Evolutionary conservation across 2,329 filamentous ascomycete species (phyloP), one percentile per base, ranked within the genome.

Genomic region (Mollisia scopiformis): DNA sequence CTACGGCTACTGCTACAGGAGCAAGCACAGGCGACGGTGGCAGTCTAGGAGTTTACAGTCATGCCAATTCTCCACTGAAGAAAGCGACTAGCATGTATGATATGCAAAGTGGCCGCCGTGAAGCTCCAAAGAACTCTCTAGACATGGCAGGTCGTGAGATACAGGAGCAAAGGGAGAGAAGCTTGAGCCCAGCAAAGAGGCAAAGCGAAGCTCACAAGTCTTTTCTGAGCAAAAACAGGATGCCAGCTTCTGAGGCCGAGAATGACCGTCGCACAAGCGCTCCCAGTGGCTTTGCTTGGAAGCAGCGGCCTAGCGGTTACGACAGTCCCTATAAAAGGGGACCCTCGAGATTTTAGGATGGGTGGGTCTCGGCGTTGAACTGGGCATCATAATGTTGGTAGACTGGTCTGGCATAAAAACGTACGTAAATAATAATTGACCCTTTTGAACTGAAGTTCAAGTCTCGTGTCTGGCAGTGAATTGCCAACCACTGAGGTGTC

Each of bases 51-150:
- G 83, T 96, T 1, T 93, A 88, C 74, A 89, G 84, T 6, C 92
- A 96, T 73, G 87, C 88, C 6, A 90, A 88, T 41, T 96, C 92
- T 11, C 94, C 94, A 0, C 75, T 98, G 13, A 89, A 92, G 69
- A 97, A 96, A 74, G 83, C 90, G 1, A 79, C 79, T 14, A 86
- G 86, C 80, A 68, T 91, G 78, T 75, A 85, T 75, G 75, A 90
- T 59, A 79, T 86, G 46, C 78, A 80, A 67, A 75, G 70, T 54
- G 71, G 67, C 14, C 75, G 71, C 10, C 75, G 76, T 25, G 71
- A 73, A 7, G 83, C 83, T 37, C 85, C 85, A 1, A 79, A 82
- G 46, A 88, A 87, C 68, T 86, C 84, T 3, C 79, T 82, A 41
- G 85, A 88, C 69, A 85, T 88, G 82, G 86, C 85, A 19, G 57